Base-by-base conservation (phyloP, 192 early-diverging fungal species). In the Oehlia diaphana region DNA sequence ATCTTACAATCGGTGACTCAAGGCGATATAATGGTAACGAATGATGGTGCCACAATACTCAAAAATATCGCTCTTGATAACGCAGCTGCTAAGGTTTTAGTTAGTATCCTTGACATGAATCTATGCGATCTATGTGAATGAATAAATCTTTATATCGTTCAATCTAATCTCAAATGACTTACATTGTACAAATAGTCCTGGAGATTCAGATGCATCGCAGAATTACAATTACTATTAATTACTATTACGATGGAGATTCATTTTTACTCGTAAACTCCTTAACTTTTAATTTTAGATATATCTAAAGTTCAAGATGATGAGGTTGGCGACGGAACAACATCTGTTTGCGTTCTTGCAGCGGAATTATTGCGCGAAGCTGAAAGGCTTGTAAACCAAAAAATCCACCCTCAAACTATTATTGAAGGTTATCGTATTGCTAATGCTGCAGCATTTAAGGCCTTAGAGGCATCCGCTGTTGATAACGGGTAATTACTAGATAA, bases 231-330 rank as follows among this genome's bases (percentile, higher is more conserved):
- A 37, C 35, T 37, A 37, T 37, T 37, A 37, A 37, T 4, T 37
- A 37, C 26, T 26, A 26, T 26, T 26, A 26, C 26, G 26, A 26
- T 47, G 0, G 0, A 9, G 10, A 12, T 47, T 47, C 44, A 47
- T 12, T 47, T 42, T 47, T 47, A 47, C 10, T 47, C 44, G 28
- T 8, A 14, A 31, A 42, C 39, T 39, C 33, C 33, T 69, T 37
- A 68, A 69, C 37, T 69, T 19, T 35, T 8, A 76, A 72, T 31
- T 28, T 49, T n/a, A 77, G 76, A 97, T 90, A 95, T 98, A 79
- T 98, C 97, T 66, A 99, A 99, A 86, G 97, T 98, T 62, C 98
- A 99, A 87, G 98, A 99, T 88, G 96, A 99, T 84, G 98, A 99
- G 87, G 97, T 99, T 31, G 98, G 98, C 53, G 98, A 99, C 86